Conservation (phyloP, 1,139 yeast species). For the Taphrina deformans region DNA sequence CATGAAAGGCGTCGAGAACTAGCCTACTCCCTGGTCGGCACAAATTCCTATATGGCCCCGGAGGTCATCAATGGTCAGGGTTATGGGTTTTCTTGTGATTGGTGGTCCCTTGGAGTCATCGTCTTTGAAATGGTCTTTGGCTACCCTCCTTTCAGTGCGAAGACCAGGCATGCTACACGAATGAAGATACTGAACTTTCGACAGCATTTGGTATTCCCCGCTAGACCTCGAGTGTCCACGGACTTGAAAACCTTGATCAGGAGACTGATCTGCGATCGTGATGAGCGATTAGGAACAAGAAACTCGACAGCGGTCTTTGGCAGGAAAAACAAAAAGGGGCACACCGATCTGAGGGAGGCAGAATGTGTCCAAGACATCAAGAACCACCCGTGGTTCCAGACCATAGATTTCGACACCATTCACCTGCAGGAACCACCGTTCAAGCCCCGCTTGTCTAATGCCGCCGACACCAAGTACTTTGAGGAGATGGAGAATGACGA, state of each 20-base stretch:
- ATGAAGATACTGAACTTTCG: slow-evolving; percentile 30
- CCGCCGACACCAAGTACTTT: slow-evolving; percentile 86
- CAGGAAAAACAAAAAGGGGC: neutral
- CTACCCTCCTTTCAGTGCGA: slow-evolving; percentile 88
- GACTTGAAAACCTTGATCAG: slow-evolving; percentile 71
- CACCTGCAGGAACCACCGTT: slow-evolving; percentile 79
- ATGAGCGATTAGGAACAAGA: slow-evolving; percentile 60
- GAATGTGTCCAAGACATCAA: slow-evolving; percentile 59
- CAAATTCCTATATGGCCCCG: slow-evolving; percentile 95
- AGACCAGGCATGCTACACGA: slow-evolving; percentile 49
- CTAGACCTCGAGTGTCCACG: slow-evolving; percentile 51
- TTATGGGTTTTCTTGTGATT: slow-evolving; percentile 82
- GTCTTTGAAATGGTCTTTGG: slow-evolving; percentile 88
- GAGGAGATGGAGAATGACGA: slow-evolving; percentile 48
- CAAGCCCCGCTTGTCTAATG: slow-evolving; percentile 75
- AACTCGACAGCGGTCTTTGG: neutral
- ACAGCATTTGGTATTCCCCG: slow-evolving; percentile 28
- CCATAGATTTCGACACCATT: slow-evolving; percentile 64
- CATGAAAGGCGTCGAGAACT: slow-evolving; percentile 24
- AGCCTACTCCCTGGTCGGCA: slow-evolving; percentile 74
- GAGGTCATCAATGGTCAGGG: slow-evolving; percentile 84
- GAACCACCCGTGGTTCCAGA: slow-evolving; percentile 64
- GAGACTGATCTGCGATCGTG: slow-evolving; percentile 63
- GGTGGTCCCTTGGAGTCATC: slow-evolving; percentile 98
- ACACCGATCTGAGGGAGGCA: neutral